Base-by-base conservation (phyloP, 148 eudicot genomes). In the Vaccinium corymbosum region DNA sequence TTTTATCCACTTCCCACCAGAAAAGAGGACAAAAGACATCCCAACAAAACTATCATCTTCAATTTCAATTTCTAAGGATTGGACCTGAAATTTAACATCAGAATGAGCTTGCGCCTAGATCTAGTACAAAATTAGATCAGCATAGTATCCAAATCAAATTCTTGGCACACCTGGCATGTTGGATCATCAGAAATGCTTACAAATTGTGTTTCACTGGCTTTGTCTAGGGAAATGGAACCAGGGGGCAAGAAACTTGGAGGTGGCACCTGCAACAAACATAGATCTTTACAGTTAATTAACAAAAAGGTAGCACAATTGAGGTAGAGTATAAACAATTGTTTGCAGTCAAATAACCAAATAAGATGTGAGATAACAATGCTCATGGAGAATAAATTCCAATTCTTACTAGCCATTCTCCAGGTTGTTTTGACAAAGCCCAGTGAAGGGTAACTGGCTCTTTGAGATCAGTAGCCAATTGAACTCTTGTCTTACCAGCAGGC, bases 1-100 rank as follows among this genome's bases (percentile, higher is more conserved):
- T 90, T 97, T 97, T 32, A 97, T 88, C 99, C 99, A 97, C 76
- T 91, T 93, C 56, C 90, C 93, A 83, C 85, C 90, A 81, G 97
- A 93, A 80, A 93, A 77, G 84, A 94, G 91, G 87, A 97, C 98
- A 93, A 97, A 97, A 46, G 99, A 97, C 91, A 97, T 97, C 56
- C 99, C 98, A 25, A 88, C 88, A 86, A 87, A 96, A 73, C 84
- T 85, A 62, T 87, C 92, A 42, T 93, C 98, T 82, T 90, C 92
- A 84, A 94, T 80, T 88, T 89, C 90, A 85, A 97, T 87, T 88
- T 93, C 94, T 52, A 93, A 72, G 22, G 87, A 88, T 83, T 94
- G 94, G 66, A 94, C 85, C 93, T 86, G 94, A 71, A 88, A 89
- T 83, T 79, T 82, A 27, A 87, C 57, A 25, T 32, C 29, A 81